phyloP scores from a whole-genome alignment of 495 filamentous ascomycete species.

The Aspergillus sparsus region DNA sequence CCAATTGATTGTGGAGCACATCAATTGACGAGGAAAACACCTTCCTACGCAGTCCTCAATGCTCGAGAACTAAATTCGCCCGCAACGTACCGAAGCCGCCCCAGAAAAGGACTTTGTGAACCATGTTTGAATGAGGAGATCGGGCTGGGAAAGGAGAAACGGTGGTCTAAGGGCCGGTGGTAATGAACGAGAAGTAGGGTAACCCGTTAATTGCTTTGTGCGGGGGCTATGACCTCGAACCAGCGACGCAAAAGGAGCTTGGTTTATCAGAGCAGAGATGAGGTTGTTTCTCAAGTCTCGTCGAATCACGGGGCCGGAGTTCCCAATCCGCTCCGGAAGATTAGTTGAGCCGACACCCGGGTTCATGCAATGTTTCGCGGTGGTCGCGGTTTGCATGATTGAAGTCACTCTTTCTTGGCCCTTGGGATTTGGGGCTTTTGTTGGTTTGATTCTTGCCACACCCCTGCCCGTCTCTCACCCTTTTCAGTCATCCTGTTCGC shows the following conservation, averaged over 20 bases:
- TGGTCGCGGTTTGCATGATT: constrained; percentile 8
- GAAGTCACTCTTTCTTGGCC: constrained; percentile 2
- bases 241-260: constrained; percentile 10
- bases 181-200: not conserved
- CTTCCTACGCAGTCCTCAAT: not conserved
- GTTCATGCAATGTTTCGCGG: not conserved
- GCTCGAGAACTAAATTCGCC: not conserved
- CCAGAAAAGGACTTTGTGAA: constrained; percentile 93
- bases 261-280: constrained; percentile 20
- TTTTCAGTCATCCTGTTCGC: constrained; percentile 20
- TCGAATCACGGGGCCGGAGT: constrained; percentile 47
- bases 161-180: not conserved
- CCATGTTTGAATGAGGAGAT: constrained; percentile 40
- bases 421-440: constrained; percentile 8
- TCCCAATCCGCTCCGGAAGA: constrained; percentile 39
- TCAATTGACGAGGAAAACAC: not conserved
- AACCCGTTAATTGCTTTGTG: not conserved
- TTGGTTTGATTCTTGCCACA: constrained; percentile 33
- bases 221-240: constrained; percentile 8
- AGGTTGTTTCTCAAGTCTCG: constrained; percentile 27
- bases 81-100: constrained; percentile 81
- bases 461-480: not conserved
- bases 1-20: not conserved
- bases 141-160: not conserved
- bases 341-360: constrained; percentile 22